Conservation (phyloP, 371 early-diverging fungal genomes). For the Cladochytrium tenue region DNA sequence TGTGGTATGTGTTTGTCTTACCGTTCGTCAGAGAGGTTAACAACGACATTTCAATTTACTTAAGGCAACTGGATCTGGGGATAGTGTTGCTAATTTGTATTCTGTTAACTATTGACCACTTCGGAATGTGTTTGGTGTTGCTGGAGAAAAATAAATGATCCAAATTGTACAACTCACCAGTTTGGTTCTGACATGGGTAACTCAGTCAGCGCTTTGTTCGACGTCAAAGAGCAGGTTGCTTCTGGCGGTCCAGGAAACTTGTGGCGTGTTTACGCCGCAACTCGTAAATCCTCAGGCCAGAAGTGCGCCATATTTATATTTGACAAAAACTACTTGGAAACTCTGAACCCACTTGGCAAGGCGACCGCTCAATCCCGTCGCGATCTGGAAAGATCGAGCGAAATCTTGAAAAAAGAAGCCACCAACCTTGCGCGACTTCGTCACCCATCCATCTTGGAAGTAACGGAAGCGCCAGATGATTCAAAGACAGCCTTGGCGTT, state of each 20-base stretch:
- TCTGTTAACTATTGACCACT: slow-evolving; percentile 6
- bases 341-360: slow-evolving; percentile 52
- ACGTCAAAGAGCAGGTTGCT: slow-evolving; percentile 23
- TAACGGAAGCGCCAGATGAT: slow-evolving; percentile 80
- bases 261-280: slow-evolving; percentile 69
- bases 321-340: slow-evolving; percentile 71
- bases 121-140: too few species aligned
- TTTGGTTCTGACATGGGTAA: too few species aligned
- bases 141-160: too few species aligned
- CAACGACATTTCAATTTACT: not conserved
- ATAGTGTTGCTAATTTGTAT: slow-evolving; percentile 14
- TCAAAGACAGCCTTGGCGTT: slow-evolving; percentile 72
- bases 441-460: slow-evolving; percentile 80
- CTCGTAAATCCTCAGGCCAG: slow-evolving; percentile 62
- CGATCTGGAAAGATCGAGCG: slow-evolving; percentile 59
- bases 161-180: too few species aligned
- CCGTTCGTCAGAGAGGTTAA: not conserved
- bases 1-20: slow-evolving; percentile 3
- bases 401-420: slow-evolving; percentile 68
- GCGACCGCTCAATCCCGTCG: slow-evolving; percentile 36
- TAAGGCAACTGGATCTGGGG: slow-evolving; percentile 11
- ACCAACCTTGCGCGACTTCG: slow-evolving; percentile 67
- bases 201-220: slow-evolving; percentile 7
- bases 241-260: slow-evolving; percentile 29
- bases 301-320: slow-evolving; percentile 60